Evolutionary conservation across 2,329 filamentous ascomycete genomes (phyloP), one percentile per base, ranked within the genome.

Genomic region (Aureobasidium subglaciale): DNA sequence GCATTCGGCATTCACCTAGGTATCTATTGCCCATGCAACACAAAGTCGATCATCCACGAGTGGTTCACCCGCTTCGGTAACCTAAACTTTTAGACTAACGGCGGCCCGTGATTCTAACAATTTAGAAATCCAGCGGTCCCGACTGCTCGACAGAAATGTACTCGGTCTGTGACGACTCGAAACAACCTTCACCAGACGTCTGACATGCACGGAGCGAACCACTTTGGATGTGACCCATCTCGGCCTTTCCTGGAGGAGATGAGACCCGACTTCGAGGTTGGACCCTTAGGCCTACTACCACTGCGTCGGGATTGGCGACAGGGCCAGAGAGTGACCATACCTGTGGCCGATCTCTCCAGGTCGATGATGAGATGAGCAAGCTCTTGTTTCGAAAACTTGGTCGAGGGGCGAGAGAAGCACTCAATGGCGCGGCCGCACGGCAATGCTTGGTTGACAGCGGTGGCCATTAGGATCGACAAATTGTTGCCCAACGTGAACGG

Each of bases 211-310:
- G 22, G 42, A 45, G n/a, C 7, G 4, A 20, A 25, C n/a, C n/a
- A 2, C 42, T 10, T 6, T 15, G 4, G 2, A 34, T 6, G 9
- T 7, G 16, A 13, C 34, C 29, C 3, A 34, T 48, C 8, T 48
- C 13, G 18, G 20, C 25, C 18, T 25, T 13, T 16, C 20, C 22
- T 5, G 5, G 9, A 13, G 30, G 30, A 16, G 13, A 25, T 8
- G 15, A 25, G 15, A n/a, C n/a, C n/a, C n/a, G n/a, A n/a, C n/a
- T n/a, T n/a, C n/a, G n/a, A n/a, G n/a, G n/a, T 37, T 27, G 34
- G 46, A 50, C 46, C 46, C 46, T 50, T 30, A 16, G 27, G 16
- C 46, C 46, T 24, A 50, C 46, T 50, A 13, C 46, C 46, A 50
- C 46, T 22, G 22, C 3, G 22, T 25, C n/a, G 46, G 46, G 22